These are phyloP conservation scores for Cordyceps cicadae DNA, from an alignment of 2,329 filamentous ascomycete species.

Conservation along the genomic window DNA sequence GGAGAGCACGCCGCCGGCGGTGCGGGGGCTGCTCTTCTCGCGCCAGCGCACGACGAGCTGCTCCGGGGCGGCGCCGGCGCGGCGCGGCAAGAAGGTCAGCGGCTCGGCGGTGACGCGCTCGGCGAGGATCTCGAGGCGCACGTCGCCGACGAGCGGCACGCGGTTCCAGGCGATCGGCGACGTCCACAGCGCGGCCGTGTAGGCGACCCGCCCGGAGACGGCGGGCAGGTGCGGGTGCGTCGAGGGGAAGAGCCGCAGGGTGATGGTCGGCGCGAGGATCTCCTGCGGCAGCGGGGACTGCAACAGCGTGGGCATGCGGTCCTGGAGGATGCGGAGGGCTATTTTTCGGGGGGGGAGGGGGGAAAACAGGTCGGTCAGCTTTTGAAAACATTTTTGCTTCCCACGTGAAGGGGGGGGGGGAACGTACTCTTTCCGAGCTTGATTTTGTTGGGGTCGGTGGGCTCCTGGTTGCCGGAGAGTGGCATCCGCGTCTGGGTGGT, in stretches of 20 bases:
- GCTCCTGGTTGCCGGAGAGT: slow-evolving; percentile 24
- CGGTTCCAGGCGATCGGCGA: slow-evolving; percentile 93
- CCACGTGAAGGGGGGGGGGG: background rate
- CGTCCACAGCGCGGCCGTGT: slow-evolving; percentile 90
- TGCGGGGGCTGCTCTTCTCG: slow-evolving; percentile 16
- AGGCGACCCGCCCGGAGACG: slow-evolving; percentile 85
- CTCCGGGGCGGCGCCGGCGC: slow-evolving; percentile 55
- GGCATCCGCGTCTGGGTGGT: slow-evolving; percentile 23
- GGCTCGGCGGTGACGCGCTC: slow-evolving; percentile 72
- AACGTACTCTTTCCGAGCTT: slow-evolving; percentile 55
- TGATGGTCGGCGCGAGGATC: slow-evolving; percentile 67
- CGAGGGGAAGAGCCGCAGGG: slow-evolving; percentile 61
- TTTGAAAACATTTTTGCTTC: background rate
- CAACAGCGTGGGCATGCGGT: slow-evolving; percentile 58
- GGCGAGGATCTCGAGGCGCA: slow-evolving; percentile 76
- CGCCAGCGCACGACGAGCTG: slow-evolving; percentile 89
- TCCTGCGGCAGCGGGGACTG: slow-evolving; percentile 63
- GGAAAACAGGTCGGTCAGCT: slow-evolving; percentile 5
- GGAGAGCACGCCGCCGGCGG: slow-evolving; percentile 28
- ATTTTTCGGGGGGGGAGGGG: background rate
- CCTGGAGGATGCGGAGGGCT: slow-evolving; percentile 59
- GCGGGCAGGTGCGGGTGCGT: slow-evolving; percentile 83
- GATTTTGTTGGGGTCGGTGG: slow-evolving; percentile 48
- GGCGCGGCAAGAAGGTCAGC: slow-evolving; percentile 37
- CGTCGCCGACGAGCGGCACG: slow-evolving; percentile 82